Evolutionary conservation across 192 early-diverging fungal species (phyloP).

Genomic region (Borealophlyctis nickersoniae): DNA sequence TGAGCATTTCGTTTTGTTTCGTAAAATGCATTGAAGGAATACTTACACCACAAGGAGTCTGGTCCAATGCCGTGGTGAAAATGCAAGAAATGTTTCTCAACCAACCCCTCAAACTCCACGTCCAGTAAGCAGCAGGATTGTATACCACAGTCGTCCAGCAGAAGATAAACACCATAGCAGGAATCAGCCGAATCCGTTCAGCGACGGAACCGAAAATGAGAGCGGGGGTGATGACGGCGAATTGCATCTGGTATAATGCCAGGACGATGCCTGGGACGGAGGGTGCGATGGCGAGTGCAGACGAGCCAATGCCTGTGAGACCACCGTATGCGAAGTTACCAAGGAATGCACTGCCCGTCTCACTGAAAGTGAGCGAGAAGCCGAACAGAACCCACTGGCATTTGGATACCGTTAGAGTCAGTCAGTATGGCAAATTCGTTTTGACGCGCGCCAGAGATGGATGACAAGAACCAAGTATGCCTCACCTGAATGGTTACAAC

Average conservation of each 20-base stretch:
- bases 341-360: conserved; percentile 67
- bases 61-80: conserved; percentile 2
- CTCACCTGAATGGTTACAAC: conserved; percentile 80
- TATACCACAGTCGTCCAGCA: conserved; percentile 91
- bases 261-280: conserved; percentile 75
- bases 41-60: background rate
- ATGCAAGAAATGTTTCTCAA: conserved; percentile 53
- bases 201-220: conserved; percentile 88
- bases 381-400: conserved; percentile 91
- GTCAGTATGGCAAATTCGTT: background rate
- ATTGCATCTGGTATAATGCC: conserved; percentile 86
- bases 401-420: background rate
- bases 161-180: conserved; percentile 86
- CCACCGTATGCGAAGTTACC: conserved; percentile 79
- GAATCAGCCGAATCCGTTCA: conserved; percentile 82
- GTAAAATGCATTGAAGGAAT: background rate
- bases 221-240: conserved; percentile 87
- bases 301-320: conserved; percentile 57
- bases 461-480: too few relatives aligned
- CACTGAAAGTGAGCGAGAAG: conserved; percentile 82
- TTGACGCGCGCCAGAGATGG: too few relatives aligned
- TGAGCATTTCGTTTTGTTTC: background rate
- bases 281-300: conserved; percentile 46
- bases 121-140: conserved; percentile 93
- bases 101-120: conserved; percentile 88